Base-by-base conservation (phyloP, 139 green algal genomes). In the Choricystis sp. region DNA sequence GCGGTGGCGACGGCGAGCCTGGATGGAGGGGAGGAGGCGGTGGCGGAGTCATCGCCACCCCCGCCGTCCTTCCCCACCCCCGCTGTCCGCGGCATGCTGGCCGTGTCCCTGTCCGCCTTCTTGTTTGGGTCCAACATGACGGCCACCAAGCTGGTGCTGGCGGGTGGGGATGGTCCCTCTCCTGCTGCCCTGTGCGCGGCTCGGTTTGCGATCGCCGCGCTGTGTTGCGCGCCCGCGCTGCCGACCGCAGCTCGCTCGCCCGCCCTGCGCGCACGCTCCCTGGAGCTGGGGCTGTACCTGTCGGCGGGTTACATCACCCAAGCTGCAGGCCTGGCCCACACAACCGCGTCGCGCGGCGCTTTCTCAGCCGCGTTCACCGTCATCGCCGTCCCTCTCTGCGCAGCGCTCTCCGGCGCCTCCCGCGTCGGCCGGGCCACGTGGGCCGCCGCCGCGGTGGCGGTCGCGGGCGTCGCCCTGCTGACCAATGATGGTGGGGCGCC, bases 381-480 rank as follows among this genome's bases (percentile, higher is more conserved):
- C 19, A 68, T 83, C 29, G 63, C 71, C n/a, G 76, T 85, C 19
- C 73, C 79, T 2, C 52, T 82, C 23, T 59, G 81, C 31, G 75
- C 73, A 19, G 74, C 67, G 52, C 55, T 75, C 5, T 59, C 55
- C 1, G 79, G 79, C 26, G 56, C 57, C 0, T 56, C 70, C 9
- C 40, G 9, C n/a, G 72, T 82, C 5, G n/a, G 61, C 1, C 23
- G 3, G 27, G 26, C 59, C 57, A 77, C 68, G 3, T 85, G 79
- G 79, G 26, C 57, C 0, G 66, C 66, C 3, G 76, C 68, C 21
- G 71, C 59, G n/a, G 59, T 72, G 2, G 77, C 77, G 20, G 31
- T 81, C 55, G 29, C 27, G 2, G 67, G 78, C 3, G 69, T 85
- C 9, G 68, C 59, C 25, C 61, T 85, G 57, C 73, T 85, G 67